Base-by-base conservation (phyloP, 768 basidiomycete species). In the Porphyrellus cyaneotinctus region DNA sequence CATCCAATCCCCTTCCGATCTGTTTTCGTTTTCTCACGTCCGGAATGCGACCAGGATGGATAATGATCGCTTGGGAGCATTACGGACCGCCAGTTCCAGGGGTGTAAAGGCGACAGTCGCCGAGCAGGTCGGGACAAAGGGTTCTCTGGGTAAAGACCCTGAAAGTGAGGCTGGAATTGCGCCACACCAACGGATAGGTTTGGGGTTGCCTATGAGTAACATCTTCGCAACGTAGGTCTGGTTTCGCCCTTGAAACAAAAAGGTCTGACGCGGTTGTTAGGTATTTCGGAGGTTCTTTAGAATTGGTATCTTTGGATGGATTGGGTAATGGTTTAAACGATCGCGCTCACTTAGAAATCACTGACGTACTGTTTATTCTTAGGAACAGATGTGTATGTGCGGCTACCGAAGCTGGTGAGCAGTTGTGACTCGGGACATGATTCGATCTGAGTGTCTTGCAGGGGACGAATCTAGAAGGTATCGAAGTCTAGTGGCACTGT, bases 11-110 rank as follows among this genome's bases (percentile, higher is more conserved):
- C 83, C 91, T 0, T 80, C 85, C 18, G 91, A 93, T 64, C 74
- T 94, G 6, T 92, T 91, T 69, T 94, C 91, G 4, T 94, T 95
- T 72, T 93, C 91, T 4, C 91, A 94, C 68, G 66, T 86, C 24
- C 81, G 91, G 11, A 91, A 91, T 62, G 82, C 86, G 1, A 73
- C 81, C 20, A 77, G 89, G 44, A 69, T 93, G 69, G 78, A 87
- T 46, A 70, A 79, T 60, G 78, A 82, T 17, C 80, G 88, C 9
- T 66, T 92, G 26, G 83, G 82, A 13, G 86, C 87, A 6, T 71
- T 90, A 49, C 80, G 88, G 14, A 76, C 75, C 12, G 82, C 82
- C 20, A 83, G 80, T 56, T 77, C 77, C 26, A 72, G 75, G 49
- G 88, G 88, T 4, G 73, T 94, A 54, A 80, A 74, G 50, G 91